These are phyloP conservation scores for Aspergillus aculeatinus DNA, from an alignment of 2,329 filamentous ascomycete species.

Conservation along the genomic window DNA sequence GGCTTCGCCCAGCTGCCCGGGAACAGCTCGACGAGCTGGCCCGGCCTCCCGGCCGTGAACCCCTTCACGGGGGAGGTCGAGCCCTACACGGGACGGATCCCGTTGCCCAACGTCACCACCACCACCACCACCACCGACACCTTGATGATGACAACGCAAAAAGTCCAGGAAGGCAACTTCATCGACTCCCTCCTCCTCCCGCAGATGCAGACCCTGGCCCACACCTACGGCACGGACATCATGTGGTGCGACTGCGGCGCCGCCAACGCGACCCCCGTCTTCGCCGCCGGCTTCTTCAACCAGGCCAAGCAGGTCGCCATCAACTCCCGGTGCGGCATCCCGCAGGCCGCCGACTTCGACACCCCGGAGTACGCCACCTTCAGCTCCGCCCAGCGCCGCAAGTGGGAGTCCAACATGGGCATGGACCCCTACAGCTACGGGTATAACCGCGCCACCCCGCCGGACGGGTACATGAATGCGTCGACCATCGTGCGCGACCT, in stretches of 20 bases:
- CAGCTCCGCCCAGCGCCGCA: constrained; percentile 51
- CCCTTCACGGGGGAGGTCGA: not conserved
- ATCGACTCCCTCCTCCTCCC: constrained; percentile 28
- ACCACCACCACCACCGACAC: no score
- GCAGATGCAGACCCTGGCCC: constrained; percentile 46
- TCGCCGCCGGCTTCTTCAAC: constrained; percentile 48
- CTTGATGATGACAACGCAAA: no score
- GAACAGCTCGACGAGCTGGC: constrained; percentile 1
- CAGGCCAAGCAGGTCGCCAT: constrained; percentile 53
- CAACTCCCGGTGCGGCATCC: constrained; percentile 58
- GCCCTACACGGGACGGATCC: constrained; percentile 1
- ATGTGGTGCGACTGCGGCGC: constrained; percentile 52
- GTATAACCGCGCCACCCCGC: constrained; percentile 57
- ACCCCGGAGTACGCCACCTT: constrained; percentile 60
- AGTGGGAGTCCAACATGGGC: constrained; percentile 61
- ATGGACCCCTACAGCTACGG: constrained; percentile 63
- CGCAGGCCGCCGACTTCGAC: constrained; percentile 55
- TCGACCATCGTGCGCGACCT: constrained; percentile 49
- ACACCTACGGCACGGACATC: constrained; percentile 44
- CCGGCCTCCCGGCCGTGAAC: constrained; percentile 27
- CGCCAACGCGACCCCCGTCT: constrained; percentile 44
- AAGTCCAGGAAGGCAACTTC: not conserved
- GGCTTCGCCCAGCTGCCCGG: constrained; percentile 33
- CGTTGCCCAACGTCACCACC: not conserved
- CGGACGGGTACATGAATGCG: constrained; percentile 54